Evolutionary conservation across 768 basidiomycete species (phyloP).

Genomic region (Lentinula sp.): DNA sequence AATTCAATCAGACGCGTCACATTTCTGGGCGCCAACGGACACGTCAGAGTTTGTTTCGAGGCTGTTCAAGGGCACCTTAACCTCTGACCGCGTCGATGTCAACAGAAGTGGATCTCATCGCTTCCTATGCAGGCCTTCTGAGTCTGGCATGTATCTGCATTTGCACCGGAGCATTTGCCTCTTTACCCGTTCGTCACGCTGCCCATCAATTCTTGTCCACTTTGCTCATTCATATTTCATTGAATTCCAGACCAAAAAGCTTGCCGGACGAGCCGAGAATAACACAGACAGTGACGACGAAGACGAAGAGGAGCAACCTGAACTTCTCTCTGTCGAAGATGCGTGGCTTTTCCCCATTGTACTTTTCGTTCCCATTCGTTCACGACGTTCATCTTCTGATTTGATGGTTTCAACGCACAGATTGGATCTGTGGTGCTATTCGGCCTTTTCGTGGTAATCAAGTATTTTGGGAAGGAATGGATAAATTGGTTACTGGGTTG

Average conservation of each 20-base stretch:
- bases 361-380: slow-evolving; percentile 18
- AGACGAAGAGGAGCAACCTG: slow-evolving; percentile 52
- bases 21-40: not conserved
- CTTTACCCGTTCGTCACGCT: slow-evolving; percentile 50
- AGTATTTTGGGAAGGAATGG: slow-evolving; percentile 74
- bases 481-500: slow-evolving; percentile 75
- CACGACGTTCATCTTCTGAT: not conserved
- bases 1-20: not conserved
- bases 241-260: slow-evolving; percentile 10
- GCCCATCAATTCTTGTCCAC: slow-evolving; percentile 3
- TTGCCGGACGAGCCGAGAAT: slow-evolving; percentile 9
- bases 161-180: slow-evolving; percentile 64
- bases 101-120: slow-evolving; percentile 52
- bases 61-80: not conserved
- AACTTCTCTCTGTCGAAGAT: slow-evolving; percentile 59
- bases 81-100: not conserved
- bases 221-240: not conserved
- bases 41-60: not conserved
- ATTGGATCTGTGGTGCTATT: slow-evolving; percentile 66
- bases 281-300: slow-evolving; percentile 34
- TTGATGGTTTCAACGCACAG: slow-evolving; percentile 23
- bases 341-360: slow-evolving; percentile 74
- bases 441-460: slow-evolving; percentile 64
- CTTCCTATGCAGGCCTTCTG: slow-evolving; percentile 66
- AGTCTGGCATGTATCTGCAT: slow-evolving; percentile 60